Evolutionary conservation across 805 yeast species (phyloP).

Genomic region (Maudiozyma serrabonitensis): DNA sequence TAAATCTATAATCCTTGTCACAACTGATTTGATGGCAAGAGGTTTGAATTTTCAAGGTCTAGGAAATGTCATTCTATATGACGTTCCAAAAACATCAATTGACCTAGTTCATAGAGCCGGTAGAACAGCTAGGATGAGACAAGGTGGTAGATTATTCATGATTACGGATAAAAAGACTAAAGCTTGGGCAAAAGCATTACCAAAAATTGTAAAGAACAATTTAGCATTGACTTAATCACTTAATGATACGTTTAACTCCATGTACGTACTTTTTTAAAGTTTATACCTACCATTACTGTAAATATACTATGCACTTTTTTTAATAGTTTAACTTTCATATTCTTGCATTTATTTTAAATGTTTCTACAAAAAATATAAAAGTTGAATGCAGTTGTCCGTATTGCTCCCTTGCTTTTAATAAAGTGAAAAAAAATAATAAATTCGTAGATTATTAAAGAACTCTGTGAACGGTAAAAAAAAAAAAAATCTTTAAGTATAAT

Average conservation of each 20-base stretch:
- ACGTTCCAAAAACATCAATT: conserved; percentile 74
- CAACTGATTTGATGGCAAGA: conserved; percentile 84
- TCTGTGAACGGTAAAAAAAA: too few relatives aligned
- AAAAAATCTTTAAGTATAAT: too few relatives aligned
- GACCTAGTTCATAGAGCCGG: conserved; percentile 90
- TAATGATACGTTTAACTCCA: conserved; percentile 4
- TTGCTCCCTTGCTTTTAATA: too few relatives aligned
- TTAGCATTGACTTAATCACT: conserved; percentile 27
- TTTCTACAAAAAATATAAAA: too few relatives aligned
- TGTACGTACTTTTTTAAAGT: not conserved
- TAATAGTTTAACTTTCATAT: too few relatives aligned
- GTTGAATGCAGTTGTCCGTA: too few relatives aligned
- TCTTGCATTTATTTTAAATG: too few relatives aligned
- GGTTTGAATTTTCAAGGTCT: conserved; percentile 82
- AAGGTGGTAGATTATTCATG: conserved; percentile 77
- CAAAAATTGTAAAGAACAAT: conserved; percentile 52
- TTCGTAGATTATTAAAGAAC: too few relatives aligned
- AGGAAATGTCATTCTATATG: conserved; percentile 73
- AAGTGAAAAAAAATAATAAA: too few relatives aligned
- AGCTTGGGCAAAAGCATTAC: conserved; percentile 75
- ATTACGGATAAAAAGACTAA: conserved; percentile 60
- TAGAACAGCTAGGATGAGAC: conserved; percentile 88
- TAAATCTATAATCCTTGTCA: conserved; percentile 44
- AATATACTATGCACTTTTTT: not conserved
- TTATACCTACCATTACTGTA: not conserved